Conservation (phyloP, 2,329 filamentous ascomycete species). For the Xylaria sp. region DNA sequence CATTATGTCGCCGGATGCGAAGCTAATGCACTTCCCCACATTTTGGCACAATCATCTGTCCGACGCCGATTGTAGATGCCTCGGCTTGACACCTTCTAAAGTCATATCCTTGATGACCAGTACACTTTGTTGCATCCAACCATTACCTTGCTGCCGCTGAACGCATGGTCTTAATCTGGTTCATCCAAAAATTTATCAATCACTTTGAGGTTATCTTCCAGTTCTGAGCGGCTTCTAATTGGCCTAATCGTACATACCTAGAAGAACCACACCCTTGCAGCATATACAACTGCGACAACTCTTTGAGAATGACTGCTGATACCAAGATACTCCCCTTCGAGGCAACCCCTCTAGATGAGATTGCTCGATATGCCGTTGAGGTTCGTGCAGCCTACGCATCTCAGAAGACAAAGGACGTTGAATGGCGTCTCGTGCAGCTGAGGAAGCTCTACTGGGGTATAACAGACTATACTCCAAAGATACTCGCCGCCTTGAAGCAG, state of each 20-base stretch:
- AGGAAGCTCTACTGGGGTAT: slow-evolving; percentile 95
- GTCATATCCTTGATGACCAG: neutral
- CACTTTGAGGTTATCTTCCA: no score
- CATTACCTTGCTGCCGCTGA: no score
- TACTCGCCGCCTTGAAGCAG: slow-evolving; percentile 78
- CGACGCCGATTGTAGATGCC: slow-evolving; percentile 17
- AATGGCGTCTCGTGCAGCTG: slow-evolving; percentile 86
- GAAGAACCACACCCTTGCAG: neutral
- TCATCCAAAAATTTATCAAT: neutral
- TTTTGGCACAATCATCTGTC: neutral
- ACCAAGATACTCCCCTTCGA: slow-evolving; percentile 62
- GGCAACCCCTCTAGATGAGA: slow-evolving; percentile 73
- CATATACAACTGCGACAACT: neutral
- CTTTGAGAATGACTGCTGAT: slow-evolving; percentile 54
- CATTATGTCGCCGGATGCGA: neutral
- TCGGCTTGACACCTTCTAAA: slow-evolving; percentile 12
- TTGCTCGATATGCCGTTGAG: slow-evolving; percentile 69
- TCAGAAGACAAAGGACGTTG: slow-evolving; percentile 83
- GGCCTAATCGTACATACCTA: neutral
- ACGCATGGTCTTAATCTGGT: neutral
- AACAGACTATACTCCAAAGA: slow-evolving; percentile 77
- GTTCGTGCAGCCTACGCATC: slow-evolving; percentile 77
- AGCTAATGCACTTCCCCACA: slow-evolving; percentile 18
- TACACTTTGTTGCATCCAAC: no score
- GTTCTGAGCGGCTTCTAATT: no score